Evolutionary conservation across 2,329 filamentous ascomycete genomes (phyloP), one percentile per base, ranked within the genome.

Genomic region (Botrytis sinoallii): DNA sequence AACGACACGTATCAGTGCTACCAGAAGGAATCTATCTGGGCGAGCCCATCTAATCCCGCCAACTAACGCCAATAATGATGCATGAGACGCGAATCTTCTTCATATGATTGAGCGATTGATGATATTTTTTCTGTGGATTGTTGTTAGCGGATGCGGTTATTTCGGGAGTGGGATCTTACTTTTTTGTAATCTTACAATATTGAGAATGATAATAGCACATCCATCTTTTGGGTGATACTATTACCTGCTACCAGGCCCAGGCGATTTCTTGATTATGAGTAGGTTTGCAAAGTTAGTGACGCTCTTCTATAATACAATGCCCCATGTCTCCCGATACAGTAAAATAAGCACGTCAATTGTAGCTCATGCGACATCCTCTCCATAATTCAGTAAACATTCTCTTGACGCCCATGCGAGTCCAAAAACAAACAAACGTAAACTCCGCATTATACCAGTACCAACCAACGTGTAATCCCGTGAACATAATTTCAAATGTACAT

Each of bases 31-130:
- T 46, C 44, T 20, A 8, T 32, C 32, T 32, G 32, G 46, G 4
- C 4, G 22, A 25, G 22, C 10, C 25, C 10, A 52, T 14, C 1
- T 52, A 3, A 52, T 14, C 1, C 4, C 25, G n/a, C 4, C 22
- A n/a, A 52, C 0, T 0, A 52, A 52, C 12, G 10, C 14, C 25
- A 3, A 52, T 16, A n/a, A 3, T n/a, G 4, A n/a, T 52, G 12
- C 14, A 52, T 5, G 9, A 25, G 25, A n/a, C 4, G 22, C 25
- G 5, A 52, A 16, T 6, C 0, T 52, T n/a, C 48, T 52, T 52
- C 10, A 52, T n/a, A 10, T n/a, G 25, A 14, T 5, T n/a, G 25
- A 14, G 2, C 12, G 40, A 40, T 40, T 14, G 25, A 52, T 14
- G 48, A n/a, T n/a, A 25, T n/a, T 4, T 52, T 12, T n/a, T 7